These are phyloP conservation scores for Rosa multiflora DNA, from an alignment of 306 rosid species.

Conservation along the genomic window DNA sequence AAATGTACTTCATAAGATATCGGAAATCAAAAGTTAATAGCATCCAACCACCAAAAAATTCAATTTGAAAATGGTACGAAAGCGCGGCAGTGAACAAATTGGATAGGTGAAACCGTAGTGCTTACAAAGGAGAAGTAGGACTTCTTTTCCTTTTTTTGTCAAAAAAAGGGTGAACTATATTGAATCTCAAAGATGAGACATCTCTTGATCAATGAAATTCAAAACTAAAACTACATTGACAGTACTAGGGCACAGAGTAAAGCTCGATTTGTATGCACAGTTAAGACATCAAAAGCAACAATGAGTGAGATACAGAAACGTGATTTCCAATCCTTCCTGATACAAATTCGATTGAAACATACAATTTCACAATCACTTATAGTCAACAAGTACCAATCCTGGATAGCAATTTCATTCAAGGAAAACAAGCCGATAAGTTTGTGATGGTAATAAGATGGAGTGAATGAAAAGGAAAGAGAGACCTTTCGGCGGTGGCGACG, in stretches of 20 bases:
- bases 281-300: background rate
- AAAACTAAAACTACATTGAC: background rate
- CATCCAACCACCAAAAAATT: background rate
- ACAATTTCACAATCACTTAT: background rate
- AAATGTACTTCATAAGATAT: background rate
- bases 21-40: background rate
- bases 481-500: conserved; percentile 85
- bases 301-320: background rate
- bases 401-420: too few species aligned
- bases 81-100: background rate
- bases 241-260: background rate
- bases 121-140: background rate
- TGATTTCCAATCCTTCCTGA: background rate
- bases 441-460: background rate
- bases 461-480: conserved; percentile 6
- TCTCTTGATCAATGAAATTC: background rate
- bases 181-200: background rate
- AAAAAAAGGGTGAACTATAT: background rate
- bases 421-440: too few species aligned
- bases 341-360: background rate
- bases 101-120: background rate
- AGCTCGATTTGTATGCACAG: background rate
- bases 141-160: background rate
- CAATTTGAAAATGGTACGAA: background rate
- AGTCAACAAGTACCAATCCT: background rate